Evolutionary conservation across 345 rosid species (phyloP), one percentile per base, ranked within the genome.

Genomic region (Salix exigua): DNA sequence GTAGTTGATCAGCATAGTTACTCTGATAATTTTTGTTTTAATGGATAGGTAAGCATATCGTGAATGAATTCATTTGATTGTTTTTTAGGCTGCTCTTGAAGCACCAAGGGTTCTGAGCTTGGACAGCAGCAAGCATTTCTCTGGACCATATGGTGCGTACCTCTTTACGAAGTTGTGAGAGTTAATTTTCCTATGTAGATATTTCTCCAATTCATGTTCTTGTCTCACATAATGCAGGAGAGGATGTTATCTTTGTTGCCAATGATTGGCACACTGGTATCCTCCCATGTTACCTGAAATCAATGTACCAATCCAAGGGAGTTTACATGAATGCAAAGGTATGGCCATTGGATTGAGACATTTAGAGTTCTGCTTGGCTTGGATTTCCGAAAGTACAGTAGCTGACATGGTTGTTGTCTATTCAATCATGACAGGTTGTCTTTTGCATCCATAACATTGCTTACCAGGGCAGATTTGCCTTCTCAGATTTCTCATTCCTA

Each of bases 401-500:
- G 19, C 62, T 46, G 31, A 66, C 33, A 7, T 40, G 69, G 64
- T 80, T 35, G 68, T 67, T 33, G 75, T 51, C 46, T 73, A 73
- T 73, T 73, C 63, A 58, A 58, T 58, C 76, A 80, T 70, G 70
- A 68, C 83, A 91, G 98, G 96, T 92, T 79, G 96, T 84, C 70
- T 93, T 89, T 74, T 91, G 98, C 89, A 96, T 96, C 89, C 99
- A 96, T 86, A 96, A 96, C 87, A 91, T 93, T 73, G 94, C 97
- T 51, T 96, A 93, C 81, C 99, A 93, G 71, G 99, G 99, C 72
- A 87, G 98, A 85, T 89, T 85, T 80, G 68, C 88, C 71, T 88
- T 89, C 66, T 38, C 86, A 63, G 95, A 96, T 78, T 96, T 84
- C 79, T 37, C 88, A n/a, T 80, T 84, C 74, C 96, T 96, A 75